A percentile compares a stretch with the other conserved stretches of the same genome.
Evolutionary conservation across 2,329 filamentous ascomycete species (phyloP).

Genomic region (Grosmannia penicillata): DNA sequence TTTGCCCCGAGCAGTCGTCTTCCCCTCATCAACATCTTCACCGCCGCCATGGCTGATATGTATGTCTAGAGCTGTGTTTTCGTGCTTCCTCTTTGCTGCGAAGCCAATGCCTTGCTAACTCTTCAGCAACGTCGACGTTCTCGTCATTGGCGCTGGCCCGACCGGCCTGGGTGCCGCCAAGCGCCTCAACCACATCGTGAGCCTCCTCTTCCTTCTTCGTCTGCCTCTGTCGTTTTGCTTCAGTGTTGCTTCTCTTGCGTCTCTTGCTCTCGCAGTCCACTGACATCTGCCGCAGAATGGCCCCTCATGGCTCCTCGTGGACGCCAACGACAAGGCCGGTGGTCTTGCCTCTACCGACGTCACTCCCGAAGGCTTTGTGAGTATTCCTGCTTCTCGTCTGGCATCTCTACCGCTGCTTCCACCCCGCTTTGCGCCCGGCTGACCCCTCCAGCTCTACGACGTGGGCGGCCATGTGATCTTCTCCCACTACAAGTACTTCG

Average conservation of each 20-base stretch:
- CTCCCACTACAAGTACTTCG: slow-evolving; percentile 99
- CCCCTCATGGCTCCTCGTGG: slow-evolving; percentile 91
- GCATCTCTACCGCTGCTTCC: slow-evolving; percentile 4
- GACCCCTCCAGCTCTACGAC: slow-evolving; percentile 66
- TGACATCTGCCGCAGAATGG: no score
- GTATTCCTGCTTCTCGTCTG: slow-evolving; percentile 24
- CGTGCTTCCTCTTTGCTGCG: neutral
- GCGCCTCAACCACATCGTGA: slow-evolving; percentile 88
- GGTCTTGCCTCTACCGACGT: slow-evolving; percentile 92
- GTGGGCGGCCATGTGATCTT: slow-evolving; percentile 98
- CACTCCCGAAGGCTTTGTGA: slow-evolving; percentile 91
- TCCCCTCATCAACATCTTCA: neutral
- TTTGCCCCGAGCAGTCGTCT: neutral
- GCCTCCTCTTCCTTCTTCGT: slow-evolving; percentile 20
- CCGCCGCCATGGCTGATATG: slow-evolving; percentile 2
- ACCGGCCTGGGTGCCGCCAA: slow-evolving; percentile 97
- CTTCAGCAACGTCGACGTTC: slow-evolving; percentile 77
- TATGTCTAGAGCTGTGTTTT: neutral
- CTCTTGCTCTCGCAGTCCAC: slow-evolving; percentile 1
- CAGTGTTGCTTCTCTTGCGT: no score
- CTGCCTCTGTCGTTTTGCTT: no score
- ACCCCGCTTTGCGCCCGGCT: neutral
- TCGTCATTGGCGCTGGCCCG: slow-evolving; percentile 94
- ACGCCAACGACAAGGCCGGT: slow-evolving; percentile 81
- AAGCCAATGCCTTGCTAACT: neutral